Percentiles rank a stretch among this genome's conserved stretches.
phyloP scores from a whole-genome alignment of 208 protist species.

The Strigomonas oncopelti region DNA sequence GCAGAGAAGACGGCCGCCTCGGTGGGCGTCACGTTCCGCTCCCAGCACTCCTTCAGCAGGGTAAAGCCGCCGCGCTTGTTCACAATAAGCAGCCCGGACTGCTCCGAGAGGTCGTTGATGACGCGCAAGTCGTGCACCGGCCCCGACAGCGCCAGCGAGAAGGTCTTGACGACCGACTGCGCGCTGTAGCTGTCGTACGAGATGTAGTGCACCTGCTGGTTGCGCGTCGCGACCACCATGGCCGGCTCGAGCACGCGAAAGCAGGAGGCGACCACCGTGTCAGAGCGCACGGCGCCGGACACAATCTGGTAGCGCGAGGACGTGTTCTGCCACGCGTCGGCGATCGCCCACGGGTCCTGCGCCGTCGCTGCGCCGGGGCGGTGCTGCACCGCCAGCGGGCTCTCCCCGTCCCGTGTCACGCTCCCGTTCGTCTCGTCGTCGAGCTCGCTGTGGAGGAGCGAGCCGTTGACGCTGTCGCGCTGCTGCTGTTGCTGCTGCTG shows the following conservation, averaged over 20 bases:
- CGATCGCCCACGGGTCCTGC: slow-evolving; percentile 8
- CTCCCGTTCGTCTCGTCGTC: slow-evolving; percentile 5
- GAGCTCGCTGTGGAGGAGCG: neutral
- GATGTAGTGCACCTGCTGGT: slow-evolving; percentile 61
- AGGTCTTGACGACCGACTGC: slow-evolving; percentile 58
- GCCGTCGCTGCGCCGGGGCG: neutral
- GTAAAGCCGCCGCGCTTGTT: slow-evolving; percentile 72
- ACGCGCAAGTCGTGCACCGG: slow-evolving; percentile 70
- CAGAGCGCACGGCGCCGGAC: slow-evolving; percentile 40
- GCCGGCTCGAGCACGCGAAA: slow-evolving; percentile 71
- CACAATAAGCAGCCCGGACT: slow-evolving; percentile 76
- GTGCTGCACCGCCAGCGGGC: neutral
- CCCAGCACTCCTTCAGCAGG: slow-evolving; percentile 68
- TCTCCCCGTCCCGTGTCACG: neutral
- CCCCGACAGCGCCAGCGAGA: slow-evolving; percentile 46
- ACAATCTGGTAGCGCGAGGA: slow-evolving; percentile 56
- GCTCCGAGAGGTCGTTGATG: slow-evolving; percentile 85
- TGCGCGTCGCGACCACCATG: slow-evolving; percentile 72
- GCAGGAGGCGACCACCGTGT: slow-evolving; percentile 60
- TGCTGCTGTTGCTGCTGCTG: neutral
- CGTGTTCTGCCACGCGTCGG: neutral
- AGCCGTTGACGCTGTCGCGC: neutral
- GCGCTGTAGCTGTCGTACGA: slow-evolving; percentile 78
- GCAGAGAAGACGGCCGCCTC: slow-evolving; percentile 79
- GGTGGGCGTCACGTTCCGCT: slow-evolving; percentile 38